Conservation (phyloP, 257 asterid genomes). For the Solanum megistacrolobum region DNA sequence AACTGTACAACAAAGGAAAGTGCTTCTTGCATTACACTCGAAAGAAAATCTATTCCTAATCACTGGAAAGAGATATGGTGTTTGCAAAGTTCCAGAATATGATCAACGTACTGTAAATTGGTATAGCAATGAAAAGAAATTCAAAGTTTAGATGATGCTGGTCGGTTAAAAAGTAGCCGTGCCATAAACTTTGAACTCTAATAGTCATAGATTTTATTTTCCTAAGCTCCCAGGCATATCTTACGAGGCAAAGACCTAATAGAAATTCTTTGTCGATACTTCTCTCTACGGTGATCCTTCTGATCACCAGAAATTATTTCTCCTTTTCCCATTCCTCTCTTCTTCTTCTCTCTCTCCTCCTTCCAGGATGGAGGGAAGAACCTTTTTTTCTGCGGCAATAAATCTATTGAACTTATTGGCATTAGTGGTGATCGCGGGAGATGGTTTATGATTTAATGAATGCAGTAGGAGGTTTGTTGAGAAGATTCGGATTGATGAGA, state of each 20-base stretch:
- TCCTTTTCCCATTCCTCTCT: background rate
- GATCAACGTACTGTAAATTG: background rate
- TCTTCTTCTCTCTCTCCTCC: background rate
- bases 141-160: background rate
- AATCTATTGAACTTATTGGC: background rate
- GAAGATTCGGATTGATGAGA: background rate
- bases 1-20: background rate
- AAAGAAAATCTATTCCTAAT: background rate
- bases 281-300: background rate
- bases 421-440: background rate
- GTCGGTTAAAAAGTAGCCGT: background rate
- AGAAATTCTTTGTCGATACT: background rate
- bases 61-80: background rate
- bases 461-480: background rate
- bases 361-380: background rate
- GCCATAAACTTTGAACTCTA: background rate
- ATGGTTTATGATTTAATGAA: background rate
- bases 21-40: background rate
- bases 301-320: background rate
- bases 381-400: background rate
- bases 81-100: background rate
- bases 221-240: background rate
- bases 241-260: background rate
- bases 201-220: background rate
- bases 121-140: background rate